A percentile compares a stretch with the other conserved stretches of the same genome.
These are phyloP conservation scores for Lithocarpus polystachyus DNA, from an alignment of 306 rosid species.

Conservation along the genomic window DNA sequence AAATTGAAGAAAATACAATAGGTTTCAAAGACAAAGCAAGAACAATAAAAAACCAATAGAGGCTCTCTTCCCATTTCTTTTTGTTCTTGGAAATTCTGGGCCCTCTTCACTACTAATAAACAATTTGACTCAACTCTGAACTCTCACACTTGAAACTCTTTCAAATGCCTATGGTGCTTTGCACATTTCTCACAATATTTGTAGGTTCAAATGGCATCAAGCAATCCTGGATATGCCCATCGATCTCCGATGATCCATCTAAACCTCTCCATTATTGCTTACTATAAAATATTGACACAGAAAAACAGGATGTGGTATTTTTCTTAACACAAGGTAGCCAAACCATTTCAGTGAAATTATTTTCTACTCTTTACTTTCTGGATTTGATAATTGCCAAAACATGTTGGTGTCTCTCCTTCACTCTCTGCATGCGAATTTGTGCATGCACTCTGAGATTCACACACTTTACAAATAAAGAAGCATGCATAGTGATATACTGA, in stretches of 20 bases:
- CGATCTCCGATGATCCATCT: not conserved
- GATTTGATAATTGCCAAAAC: not conserved
- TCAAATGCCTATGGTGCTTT: not conserved
- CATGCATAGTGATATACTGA: not conserved
- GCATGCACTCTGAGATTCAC: not conserved
- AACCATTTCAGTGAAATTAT: not conserved
- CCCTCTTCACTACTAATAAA: too few species aligned
- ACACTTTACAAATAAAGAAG: not conserved
- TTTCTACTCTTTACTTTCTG: not conserved
- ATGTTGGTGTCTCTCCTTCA: not conserved
- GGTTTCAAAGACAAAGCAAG: too few species aligned
- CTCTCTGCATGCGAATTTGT: too few species aligned
- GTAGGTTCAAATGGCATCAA: not conserved
- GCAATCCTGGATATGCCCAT: not conserved
- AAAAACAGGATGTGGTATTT: not conserved
- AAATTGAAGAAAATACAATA: too few species aligned
- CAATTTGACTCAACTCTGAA: too few species aligned
- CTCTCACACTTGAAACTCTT: too few species aligned
- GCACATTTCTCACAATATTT: not conserved
- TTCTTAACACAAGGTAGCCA: not conserved
- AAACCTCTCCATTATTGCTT: not conserved
- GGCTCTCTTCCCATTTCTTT: too few species aligned
- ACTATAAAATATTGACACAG: not conserved
- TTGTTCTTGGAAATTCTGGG: too few species aligned
- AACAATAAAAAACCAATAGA: too few species aligned